phyloP scores from a whole-genome alignment of 2,329 filamentous ascomycete genomes.

The Paracoccidioides lutzii region DNA sequence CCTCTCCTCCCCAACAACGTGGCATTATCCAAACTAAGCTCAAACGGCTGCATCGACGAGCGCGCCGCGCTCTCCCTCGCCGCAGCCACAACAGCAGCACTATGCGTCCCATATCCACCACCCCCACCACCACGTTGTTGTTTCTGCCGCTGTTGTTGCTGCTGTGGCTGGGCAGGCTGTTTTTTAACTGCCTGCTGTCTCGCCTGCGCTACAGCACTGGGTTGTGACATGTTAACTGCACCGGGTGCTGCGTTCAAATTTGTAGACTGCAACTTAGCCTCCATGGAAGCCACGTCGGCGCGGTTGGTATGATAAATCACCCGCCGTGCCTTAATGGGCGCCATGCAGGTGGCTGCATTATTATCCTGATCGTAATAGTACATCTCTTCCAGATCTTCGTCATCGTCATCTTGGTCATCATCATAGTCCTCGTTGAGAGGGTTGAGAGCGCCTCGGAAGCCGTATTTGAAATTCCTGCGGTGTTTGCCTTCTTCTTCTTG shows the following conservation, averaged over 20 bases:
- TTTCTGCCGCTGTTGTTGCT: slow-evolving; percentile 38
- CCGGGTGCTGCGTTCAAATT: slow-evolving; percentile 46
- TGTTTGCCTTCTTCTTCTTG: slow-evolving; percentile 94
- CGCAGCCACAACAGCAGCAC: slow-evolving; percentile 67
- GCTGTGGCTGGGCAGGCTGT: slow-evolving; percentile 37
- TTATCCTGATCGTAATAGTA: slow-evolving; percentile 36
- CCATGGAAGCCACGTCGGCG: slow-evolving; percentile 56
- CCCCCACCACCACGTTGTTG: slow-evolving; percentile 21
- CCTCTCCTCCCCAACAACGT: slow-evolving; percentile 67
- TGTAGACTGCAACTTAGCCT: slow-evolving; percentile 76
- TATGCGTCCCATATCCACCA: slow-evolving; percentile 79
- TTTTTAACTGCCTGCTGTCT: slow-evolving; percentile 37
- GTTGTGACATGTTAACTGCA: slow-evolving; percentile 10
- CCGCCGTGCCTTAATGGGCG: slow-evolving; percentile 51
- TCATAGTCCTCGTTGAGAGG: slow-evolving; percentile 52
- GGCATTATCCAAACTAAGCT: slow-evolving; percentile 81
- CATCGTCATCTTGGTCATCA: slow-evolving; percentile 53
- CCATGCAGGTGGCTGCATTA: slow-evolving; percentile 32
- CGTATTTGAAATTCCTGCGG: slow-evolving; percentile 66
- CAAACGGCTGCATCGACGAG: slow-evolving; percentile 69
- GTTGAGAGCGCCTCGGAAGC: slow-evolving; percentile 51
- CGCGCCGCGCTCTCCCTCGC: slow-evolving; percentile 67
- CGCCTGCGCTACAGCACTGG: slow-evolving; percentile 49
- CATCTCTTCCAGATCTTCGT: slow-evolving; percentile 43
- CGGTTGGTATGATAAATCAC: slow-evolving; percentile 34